A percentile compares a stretch with the other conserved stretches of the same genome.
Evolutionary conservation across 305 asterid species (phyloP).

Genomic region (Fraxinus xanthoxyloides): DNA sequence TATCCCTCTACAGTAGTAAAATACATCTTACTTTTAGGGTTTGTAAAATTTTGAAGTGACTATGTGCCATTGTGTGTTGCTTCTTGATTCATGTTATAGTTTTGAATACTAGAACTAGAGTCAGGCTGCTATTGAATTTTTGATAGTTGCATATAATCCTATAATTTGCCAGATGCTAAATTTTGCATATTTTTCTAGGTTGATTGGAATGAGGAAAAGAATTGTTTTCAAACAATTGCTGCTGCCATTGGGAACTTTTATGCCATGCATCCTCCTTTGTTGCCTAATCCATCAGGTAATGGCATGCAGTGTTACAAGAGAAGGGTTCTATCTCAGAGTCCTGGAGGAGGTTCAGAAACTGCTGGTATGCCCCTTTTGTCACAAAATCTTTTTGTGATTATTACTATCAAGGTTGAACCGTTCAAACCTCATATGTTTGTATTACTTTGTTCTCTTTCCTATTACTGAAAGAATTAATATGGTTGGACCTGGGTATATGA

Average conservation of each 20-base stretch:
- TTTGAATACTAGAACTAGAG: slow-evolving; percentile 4
- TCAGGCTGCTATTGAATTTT: slow-evolving; percentile 5
- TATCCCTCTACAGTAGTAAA: not conserved
- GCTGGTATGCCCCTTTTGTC: slow-evolving; percentile 39
- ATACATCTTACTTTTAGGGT: not conserved
- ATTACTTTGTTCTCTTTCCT: not conserved
- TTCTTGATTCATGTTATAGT: slow-evolving; percentile 11
- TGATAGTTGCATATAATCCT: slow-evolving; percentile 6
- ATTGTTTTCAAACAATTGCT: slow-evolving; percentile 87
- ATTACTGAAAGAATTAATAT: not conserved
- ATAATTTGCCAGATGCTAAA: not conserved
- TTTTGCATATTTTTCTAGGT: slow-evolving; percentile 49
- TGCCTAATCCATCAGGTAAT: slow-evolving; percentile 87
- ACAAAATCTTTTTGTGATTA: slow-evolving; percentile 8
- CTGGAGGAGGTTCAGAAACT: slow-evolving; percentile 34
- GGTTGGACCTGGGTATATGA: not conserved
- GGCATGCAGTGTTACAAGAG: slow-evolving; percentile 56
- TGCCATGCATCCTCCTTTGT: slow-evolving; percentile 89
- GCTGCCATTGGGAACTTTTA: slow-evolving; percentile 91
- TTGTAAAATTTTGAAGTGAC: not conserved
- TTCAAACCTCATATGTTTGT: not conserved
- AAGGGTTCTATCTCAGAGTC: slow-evolving; percentile 35
- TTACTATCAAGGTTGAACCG: not conserved
- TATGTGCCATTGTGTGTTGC: not conserved
- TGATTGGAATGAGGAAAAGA: slow-evolving; percentile 66